A percentile compares a stretch with the other conserved stretches of the same genome.
These are phyloP conservation scores for Termitomyces sp. DNA, from an alignment of 768 basidiomycete species.

Conservation along the genomic window DNA sequence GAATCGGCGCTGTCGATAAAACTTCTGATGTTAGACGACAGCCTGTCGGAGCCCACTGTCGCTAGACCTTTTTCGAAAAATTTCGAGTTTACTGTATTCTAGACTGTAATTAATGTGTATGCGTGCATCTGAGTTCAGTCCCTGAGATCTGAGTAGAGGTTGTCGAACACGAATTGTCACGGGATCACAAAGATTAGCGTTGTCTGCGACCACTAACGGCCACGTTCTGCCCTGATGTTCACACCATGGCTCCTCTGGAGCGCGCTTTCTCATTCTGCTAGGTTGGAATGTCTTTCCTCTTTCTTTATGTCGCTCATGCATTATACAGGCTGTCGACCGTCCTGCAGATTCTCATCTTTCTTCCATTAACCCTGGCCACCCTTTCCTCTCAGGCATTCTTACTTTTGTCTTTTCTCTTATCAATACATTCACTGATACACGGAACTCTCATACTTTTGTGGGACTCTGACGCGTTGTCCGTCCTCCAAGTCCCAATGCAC, in stretches of 20 bases:
- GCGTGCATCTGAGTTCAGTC: too few species aligned
- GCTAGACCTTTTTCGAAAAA: constrained; percentile 1
- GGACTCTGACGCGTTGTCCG: constrained; percentile 65
- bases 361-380: constrained; percentile 81
- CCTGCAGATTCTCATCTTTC: constrained; percentile 75
- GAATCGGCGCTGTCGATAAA: constrained; percentile 19
- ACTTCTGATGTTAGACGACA: constrained; percentile 8
- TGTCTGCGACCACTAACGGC: neutral
- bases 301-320: neutral
- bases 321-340: constrained; percentile 62
- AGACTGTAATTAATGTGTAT: neutral
- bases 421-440: constrained; percentile 74
- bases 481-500: constrained; percentile 83
- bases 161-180: constrained; percentile 7
- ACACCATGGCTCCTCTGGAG: constrained; percentile 66
- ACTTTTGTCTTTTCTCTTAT: constrained; percentile 72
- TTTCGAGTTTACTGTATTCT: neutral
- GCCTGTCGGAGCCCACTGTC: constrained; percentile 13
- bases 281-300: constrained; percentile 25
- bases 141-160: too few species aligned
- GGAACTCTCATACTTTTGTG: constrained; percentile 71
- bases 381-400: constrained; percentile 78
- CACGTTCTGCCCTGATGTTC: constrained; percentile 25
- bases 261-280: constrained; percentile 58
- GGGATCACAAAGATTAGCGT: neutral